phyloP scores from a whole-genome alignment of 1,284 basidiomycete species.

The Afroboletus lepidellus region DNA sequence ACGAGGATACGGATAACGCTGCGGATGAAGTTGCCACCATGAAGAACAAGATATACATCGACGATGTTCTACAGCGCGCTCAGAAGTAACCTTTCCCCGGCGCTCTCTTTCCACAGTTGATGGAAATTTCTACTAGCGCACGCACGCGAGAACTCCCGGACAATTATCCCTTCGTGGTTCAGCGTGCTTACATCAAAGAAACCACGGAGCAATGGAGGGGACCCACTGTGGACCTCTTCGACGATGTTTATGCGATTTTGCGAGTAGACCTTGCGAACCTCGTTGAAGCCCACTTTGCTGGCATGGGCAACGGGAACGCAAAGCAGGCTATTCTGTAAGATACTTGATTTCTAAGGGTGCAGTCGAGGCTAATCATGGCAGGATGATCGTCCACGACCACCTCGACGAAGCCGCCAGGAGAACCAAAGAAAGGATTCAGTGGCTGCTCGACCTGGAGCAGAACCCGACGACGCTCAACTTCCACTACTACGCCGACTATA shows the following conservation, averaged over 20 bases:
- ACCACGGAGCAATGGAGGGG: conserved; percentile 49
- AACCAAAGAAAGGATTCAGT: conserved; percentile 44
- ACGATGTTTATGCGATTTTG: conserved; percentile 41
- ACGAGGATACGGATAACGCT: conserved; percentile 33
- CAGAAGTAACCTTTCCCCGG: conserved; percentile 39
- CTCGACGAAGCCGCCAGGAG: conserved; percentile 42
- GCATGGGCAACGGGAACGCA: conserved; percentile 52
- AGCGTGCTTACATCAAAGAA: conserved; percentile 45
- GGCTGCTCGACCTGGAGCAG: conserved; percentile 53
- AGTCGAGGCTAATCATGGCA: conserved; percentile 18
- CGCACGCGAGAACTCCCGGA: conserved; percentile 68
- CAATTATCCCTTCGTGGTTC: conserved; percentile 62
- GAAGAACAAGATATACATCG: conserved; percentile 44
- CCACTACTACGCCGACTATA: conserved; percentile 57
- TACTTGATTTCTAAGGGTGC: background rate
- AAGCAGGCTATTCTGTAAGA: conserved; percentile 55
- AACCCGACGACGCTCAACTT: conserved; percentile 57
- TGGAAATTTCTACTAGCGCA: conserved; percentile 40
- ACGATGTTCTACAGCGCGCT: conserved; percentile 53
- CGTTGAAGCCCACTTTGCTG: conserved; percentile 47
- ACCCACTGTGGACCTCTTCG: conserved; percentile 51
- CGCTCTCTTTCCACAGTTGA: background rate
- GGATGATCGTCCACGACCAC: conserved; percentile 48
- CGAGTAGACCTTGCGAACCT: conserved; percentile 41
- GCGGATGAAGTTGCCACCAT: conserved; percentile 17